Base-by-base conservation (phyloP, 2,329 filamentous ascomycete species). In the Colletotrichum magnum region DNA sequence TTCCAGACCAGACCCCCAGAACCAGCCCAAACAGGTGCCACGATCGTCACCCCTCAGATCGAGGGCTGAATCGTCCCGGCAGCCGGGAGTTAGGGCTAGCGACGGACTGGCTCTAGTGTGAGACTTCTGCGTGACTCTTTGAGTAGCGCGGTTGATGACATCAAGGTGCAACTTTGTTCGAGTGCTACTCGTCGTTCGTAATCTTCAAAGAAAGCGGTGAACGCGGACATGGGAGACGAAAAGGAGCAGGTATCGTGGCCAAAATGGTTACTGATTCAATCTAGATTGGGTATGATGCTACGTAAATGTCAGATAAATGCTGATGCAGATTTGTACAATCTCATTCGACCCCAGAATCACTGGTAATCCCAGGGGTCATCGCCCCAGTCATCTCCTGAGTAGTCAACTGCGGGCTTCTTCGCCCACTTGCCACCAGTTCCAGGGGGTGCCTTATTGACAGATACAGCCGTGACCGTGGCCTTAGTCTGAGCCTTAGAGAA, bases 341-440 rank as follows among this genome's bases (percentile, higher is more conserved):
- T 10, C 10, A 36, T 36, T 2, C 7, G 10, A 36, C 32, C 9
- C 21, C 5, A 5, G 5, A 12, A 50, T 51, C 12, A 69, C 26
- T 65, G 50, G 12, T 64, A 68, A 28, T 68, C 70, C 69, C 69
- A 72, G 5, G 69, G 71, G 6, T 73, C 72, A 57, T 72, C 69
- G 1, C 75, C 76, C 76, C 76, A 78, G 18, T 72, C 75, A 2
- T 72, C 74, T 3, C 77, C 77, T 0, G 77, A 78, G 39, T 77
- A 77, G 61, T 78, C 76, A 10, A 64, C 72, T 0, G 73, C 72
- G 7, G 75, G 69, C 13, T 69, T 73, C 52, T 71, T 72, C 7
- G 71, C 67, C 76, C 75, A 76, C 48, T 73, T 74, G 47, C 72
- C 64, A n/a, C 41, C 52, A 4, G 12, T 47, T 18, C 16, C 9